Conservation (phyloP, 1,139 yeast genomes). For the Magnusiomyces tetraspermus region DNA sequence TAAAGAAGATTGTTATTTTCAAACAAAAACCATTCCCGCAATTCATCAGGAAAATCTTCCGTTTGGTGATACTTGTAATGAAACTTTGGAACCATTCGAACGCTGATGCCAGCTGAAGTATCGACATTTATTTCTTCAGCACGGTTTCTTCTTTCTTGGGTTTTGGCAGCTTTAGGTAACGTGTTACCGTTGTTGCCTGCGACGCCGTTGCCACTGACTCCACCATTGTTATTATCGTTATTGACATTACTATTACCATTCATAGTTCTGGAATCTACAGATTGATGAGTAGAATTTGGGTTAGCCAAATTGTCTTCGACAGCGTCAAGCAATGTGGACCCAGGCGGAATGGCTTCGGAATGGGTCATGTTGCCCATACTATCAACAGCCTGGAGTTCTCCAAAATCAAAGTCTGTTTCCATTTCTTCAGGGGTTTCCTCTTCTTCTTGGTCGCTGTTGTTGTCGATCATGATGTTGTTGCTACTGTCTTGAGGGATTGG, state of each 20-base stretch:
- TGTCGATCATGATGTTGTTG: no score
- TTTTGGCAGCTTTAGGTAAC: slow-evolving; percentile 3
- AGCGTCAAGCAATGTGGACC: neutral
- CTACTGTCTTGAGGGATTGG: no score
- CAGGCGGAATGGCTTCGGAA: neutral
- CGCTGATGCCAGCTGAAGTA: neutral
- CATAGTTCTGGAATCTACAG: neutral
- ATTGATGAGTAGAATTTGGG: neutral
- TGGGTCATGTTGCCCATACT: neutral
- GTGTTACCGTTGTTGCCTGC: no score
- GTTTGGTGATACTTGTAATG: slow-evolving; percentile 24
- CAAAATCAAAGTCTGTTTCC: neutral
- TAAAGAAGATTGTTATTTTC: slow-evolving; percentile 26
- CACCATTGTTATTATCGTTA: neutral
- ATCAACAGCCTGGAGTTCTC: neutral
- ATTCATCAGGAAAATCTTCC: slow-evolving; percentile 22
- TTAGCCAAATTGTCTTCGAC: neutral
- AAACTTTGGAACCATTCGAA: slow-evolving; percentile 20
- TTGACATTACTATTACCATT: no score
- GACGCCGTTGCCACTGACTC: no score
- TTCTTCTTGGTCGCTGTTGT: no score
- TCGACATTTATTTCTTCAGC: slow-evolving; percentile 16
- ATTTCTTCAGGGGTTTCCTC: neutral
- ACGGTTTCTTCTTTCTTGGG: slow-evolving; percentile 20
- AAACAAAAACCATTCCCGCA: slow-evolving; percentile 33